These are phyloP conservation scores for Spathaspora boniae DNA, from an alignment of 805 yeast genomes.

Conservation along the genomic window DNA sequence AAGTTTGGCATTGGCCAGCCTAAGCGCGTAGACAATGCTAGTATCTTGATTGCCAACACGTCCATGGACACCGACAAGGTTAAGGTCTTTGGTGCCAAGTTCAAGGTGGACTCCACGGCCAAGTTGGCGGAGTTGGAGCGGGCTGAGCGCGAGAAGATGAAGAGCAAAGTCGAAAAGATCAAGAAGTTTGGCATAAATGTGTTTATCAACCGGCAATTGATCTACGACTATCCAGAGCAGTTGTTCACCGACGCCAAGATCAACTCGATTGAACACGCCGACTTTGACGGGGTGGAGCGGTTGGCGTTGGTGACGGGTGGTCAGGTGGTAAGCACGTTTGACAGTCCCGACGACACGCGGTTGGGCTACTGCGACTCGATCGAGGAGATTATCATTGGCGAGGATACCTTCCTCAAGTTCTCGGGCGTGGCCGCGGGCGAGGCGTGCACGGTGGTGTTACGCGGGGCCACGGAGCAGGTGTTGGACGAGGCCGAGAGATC, in stretches of 20 bases:
- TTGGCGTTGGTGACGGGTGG: conserved; percentile 96
- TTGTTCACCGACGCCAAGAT: conserved; percentile 82
- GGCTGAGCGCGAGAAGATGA: conserved; percentile 94
- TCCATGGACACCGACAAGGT: conserved; percentile 97
- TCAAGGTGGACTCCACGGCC: conserved; percentile 91
- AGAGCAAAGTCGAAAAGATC: conserved; percentile 81
- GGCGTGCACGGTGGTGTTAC: conserved; percentile 91
- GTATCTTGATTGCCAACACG: conserved; percentile 89
- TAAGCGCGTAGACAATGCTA: conserved; percentile 75
- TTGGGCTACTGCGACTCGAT: conserved; percentile 85
- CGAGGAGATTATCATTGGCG: conserved; percentile 92
- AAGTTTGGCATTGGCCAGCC: conserved; percentile 94
- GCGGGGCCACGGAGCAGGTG: conserved; percentile 53
- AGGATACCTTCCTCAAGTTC: conserved; percentile 83
- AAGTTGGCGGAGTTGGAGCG: conserved; percentile 91
- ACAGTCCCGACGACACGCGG: conserved; percentile 80
- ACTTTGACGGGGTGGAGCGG: conserved; percentile 96
- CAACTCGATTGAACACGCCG: conserved; percentile 96
- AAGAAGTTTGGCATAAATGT: conserved; percentile 82
- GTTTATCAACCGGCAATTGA: conserved; percentile 93
- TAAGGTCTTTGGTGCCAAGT: conserved; percentile 95
- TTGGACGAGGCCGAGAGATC: conserved; percentile 48
- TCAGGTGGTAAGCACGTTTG: conserved; percentile 96
- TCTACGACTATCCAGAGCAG: conserved; percentile 98
- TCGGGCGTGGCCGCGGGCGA: conserved; percentile 95